Evolutionary conservation across 371 early-diverging fungal species (phyloP).

Genomic region (Saksenaea oblongispora): DNA sequence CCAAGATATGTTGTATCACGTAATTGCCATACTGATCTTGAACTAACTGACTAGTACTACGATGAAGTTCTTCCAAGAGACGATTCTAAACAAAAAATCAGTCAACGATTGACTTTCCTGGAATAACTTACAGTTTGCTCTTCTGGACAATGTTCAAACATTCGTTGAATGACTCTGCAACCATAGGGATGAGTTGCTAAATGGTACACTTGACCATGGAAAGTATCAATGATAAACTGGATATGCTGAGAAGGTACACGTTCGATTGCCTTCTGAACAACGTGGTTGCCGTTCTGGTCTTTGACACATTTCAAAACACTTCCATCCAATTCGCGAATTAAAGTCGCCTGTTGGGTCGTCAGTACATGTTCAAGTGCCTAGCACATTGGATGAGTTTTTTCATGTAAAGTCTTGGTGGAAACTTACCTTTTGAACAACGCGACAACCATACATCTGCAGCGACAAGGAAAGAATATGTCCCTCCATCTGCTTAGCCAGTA

Average conservation of each 20-base stretch:
- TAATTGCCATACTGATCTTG: conserved; percentile 99
- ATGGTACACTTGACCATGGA: conserved; percentile 94
- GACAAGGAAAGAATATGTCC: conserved; percentile 91
- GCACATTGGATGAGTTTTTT: background rate
- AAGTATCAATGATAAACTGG: conserved; percentile 96
- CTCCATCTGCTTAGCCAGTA: conserved; percentile 91
- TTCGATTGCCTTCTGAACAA: conserved; percentile 99
- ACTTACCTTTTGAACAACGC: conserved; percentile 95
- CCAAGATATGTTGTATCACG: conserved; percentile 99
- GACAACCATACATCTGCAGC: conserved; percentile 99
- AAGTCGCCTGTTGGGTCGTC: conserved; percentile 83
- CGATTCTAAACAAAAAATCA: conserved; percentile 45
- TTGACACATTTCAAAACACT: conserved; percentile 97
- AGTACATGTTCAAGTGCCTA: conserved; percentile 90
- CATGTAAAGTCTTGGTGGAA: background rate
- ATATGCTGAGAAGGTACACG: conserved; percentile 90
- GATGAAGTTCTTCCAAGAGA: conserved; percentile 90
- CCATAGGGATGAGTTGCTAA: conserved; percentile 99
- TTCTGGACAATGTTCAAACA: conserved; percentile 98
- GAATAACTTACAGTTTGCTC: conserved; percentile 65
- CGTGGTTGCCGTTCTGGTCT: conserved; percentile 99
- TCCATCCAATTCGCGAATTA: conserved; percentile 93
- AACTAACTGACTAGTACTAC: conserved; percentile 86
- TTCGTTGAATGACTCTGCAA: conserved; percentile 99
- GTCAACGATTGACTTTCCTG: background rate